These are phyloP conservation scores for Flagelloscypha sp. DNA, from an alignment of 768 basidiomycete species.

Conservation along the genomic window DNA sequence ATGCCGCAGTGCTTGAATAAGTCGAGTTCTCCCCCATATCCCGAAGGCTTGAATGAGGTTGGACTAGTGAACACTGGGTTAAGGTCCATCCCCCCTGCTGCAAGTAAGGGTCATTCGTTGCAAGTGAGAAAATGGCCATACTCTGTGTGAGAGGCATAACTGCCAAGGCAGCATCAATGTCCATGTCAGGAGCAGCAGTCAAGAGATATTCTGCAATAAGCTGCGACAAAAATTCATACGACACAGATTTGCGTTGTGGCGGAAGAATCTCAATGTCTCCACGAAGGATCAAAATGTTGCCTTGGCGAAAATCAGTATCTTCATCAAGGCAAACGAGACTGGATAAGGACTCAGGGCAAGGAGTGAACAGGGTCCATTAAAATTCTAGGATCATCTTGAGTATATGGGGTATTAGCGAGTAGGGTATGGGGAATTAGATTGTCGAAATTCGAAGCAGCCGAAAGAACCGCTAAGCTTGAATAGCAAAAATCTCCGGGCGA, in stretches of 20 bases:
- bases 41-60: slow-evolving; percentile 58
- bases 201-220: slow-evolving; percentile 81
- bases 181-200: slow-evolving; percentile 44
- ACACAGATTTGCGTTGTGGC: slow-evolving; percentile 54
- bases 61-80: slow-evolving; percentile 75
- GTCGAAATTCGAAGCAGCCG: too few relatives aligned
- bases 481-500: too few relatives aligned
- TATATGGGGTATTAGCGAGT: too few relatives aligned
- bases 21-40: slow-evolving; percentile 67
- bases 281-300: slow-evolving; percentile 86
- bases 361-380: slow-evolving; percentile 84
- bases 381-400: too few relatives aligned
- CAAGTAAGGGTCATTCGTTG: background rate
- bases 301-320: slow-evolving; percentile 25
- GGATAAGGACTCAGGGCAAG: slow-evolving; percentile 70
- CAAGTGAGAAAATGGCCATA: slow-evolving; percentile 26
- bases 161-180: slow-evolving; percentile 64
- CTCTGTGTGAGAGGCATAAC: slow-evolving; percentile 74
- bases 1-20: slow-evolving; percentile 82
- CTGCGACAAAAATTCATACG: slow-evolving; percentile 79
- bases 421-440: too few relatives aligned
- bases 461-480: too few relatives aligned
- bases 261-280: slow-evolving; percentile 72
- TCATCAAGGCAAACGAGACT: slow-evolving; percentile 1
- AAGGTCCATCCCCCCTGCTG: slow-evolving; percentile 76